These are phyloP conservation scores for Xylaria flabelliformis DNA, from an alignment of 495 filamentous ascomycete species.

Conservation along the genomic window DNA sequence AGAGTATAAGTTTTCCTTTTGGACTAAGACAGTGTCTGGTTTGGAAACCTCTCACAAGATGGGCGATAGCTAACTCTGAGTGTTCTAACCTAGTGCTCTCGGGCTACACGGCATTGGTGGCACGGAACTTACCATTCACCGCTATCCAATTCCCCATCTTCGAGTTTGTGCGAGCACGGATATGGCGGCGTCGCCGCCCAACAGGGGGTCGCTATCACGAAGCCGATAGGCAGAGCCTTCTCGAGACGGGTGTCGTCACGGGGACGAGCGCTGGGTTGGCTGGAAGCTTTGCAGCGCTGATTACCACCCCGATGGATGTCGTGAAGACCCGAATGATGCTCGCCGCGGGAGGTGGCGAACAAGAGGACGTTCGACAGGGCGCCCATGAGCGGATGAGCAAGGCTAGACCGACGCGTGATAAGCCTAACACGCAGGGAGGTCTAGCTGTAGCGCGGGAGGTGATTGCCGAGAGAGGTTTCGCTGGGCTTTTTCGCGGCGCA, in stretches of 20 bases:
- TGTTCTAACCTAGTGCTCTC: constrained; percentile 67
- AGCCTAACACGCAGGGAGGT: constrained; percentile 39
- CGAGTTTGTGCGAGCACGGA: constrained; percentile 62
- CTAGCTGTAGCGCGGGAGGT: constrained; percentile 68
- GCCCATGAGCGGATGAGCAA: constrained; percentile 37
- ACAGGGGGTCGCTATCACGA: constrained; percentile 26
- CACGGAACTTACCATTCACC: constrained; percentile 84
- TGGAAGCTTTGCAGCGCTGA: constrained; percentile 69
- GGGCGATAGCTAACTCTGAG: neutral
- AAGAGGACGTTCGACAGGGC: constrained; percentile 34
- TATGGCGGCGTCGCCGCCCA: constrained; percentile 43
- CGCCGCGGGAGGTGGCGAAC: constrained; percentile 45
- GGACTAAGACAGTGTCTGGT: neutral
- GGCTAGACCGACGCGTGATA: constrained; percentile 23
- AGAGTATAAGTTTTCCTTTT: neutral
- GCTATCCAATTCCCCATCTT: constrained; percentile 89
- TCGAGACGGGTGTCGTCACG: constrained; percentile 71
- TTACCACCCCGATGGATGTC: constrained; percentile 84
- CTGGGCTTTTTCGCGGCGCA: constrained; percentile 80
- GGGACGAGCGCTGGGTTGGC: constrained; percentile 72
- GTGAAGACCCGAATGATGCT: constrained; percentile 83
- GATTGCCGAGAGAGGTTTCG: constrained; percentile 65
- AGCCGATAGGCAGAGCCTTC: constrained; percentile 39
- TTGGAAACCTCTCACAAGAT: neutral
- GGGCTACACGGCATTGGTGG: constrained; percentile 80